Percentiles rank a stretch among this genome's conserved stretches.
Evolutionary conservation across 495 filamentous ascomycete genomes (phyloP).

Genomic region (Apodospora peruviana): DNA sequence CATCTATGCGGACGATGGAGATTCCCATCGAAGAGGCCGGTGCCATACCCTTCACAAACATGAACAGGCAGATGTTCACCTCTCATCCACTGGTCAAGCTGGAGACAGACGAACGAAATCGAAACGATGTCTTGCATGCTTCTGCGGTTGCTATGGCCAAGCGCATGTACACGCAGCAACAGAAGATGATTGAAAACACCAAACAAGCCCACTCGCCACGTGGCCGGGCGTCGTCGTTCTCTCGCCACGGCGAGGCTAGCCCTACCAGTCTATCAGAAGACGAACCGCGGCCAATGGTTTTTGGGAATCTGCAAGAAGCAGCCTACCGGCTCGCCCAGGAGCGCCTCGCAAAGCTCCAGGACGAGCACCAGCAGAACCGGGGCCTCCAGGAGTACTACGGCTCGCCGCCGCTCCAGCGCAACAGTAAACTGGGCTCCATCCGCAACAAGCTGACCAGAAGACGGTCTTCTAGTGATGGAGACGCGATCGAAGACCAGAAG

Average conservation of each 20-base stretch:
- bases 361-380: constrained; percentile 53
- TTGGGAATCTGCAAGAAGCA: constrained; percentile 69
- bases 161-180: constrained; percentile 69
- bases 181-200: constrained; percentile 47
- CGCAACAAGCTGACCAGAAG: constrained; percentile 52
- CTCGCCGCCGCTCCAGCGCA: constrained; percentile 25
- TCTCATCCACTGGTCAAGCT: constrained; percentile 64
- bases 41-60: constrained; percentile 39
- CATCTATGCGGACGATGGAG: constrained; percentile 25
- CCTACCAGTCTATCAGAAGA: constrained; percentile 13
- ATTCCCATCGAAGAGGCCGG: constrained; percentile 27
- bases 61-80: constrained; percentile 65
- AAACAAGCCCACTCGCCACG: too few relatives aligned
- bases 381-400: constrained; percentile 70
- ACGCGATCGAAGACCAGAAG: constrained; percentile 54
- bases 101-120: constrained; percentile 69
- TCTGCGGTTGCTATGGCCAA: constrained; percentile 84
- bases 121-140: constrained; percentile 64
- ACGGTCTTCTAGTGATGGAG: constrained; percentile 66
- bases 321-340: constrained; percentile 80
- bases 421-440: constrained; percentile 49
- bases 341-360: constrained; percentile 71
- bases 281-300: constrained; percentile 24
- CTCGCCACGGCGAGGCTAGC: constrained; percentile 15
- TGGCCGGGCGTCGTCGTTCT: constrained; percentile 19